Evolutionary conservation across 345 rosid genomes (phyloP).

Genomic region (Citrus reticulata): DNA sequence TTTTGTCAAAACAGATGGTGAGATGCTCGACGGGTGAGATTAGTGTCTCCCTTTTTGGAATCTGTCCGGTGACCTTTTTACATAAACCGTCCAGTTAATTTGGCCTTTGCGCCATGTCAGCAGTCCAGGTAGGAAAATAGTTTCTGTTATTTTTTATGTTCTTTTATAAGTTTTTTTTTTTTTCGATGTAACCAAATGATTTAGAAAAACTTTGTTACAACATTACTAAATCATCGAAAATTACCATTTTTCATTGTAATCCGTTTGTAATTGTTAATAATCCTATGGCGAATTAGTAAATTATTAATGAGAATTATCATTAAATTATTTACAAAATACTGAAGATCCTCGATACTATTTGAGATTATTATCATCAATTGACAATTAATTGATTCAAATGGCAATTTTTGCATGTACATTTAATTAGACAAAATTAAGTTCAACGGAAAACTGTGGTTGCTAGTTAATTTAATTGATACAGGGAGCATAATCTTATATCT

Average conservation of each 20-base stretch:
- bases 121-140: not conserved
- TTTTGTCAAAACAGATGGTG: not conserved
- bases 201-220: too few species aligned
- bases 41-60: not conserved
- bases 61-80: not conserved
- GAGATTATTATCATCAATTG: not conserved
- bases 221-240: too few species aligned
- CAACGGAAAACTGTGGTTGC: too few species aligned
- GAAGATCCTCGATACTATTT: not conserved
- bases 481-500: too few species aligned
- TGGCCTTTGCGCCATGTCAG: not conserved
- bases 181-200: too few species aligned
- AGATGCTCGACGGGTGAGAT: conserved; percentile 3
- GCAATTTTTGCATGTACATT: not conserved
- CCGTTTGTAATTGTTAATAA: not conserved
- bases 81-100: not conserved
- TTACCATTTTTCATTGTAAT: not conserved
- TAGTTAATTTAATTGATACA: too few species aligned
- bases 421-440: not conserved
- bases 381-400: not conserved
- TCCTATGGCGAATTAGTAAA: not conserved
- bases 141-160: not conserved
- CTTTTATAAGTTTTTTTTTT: not conserved
- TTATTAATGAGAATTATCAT: not conserved
- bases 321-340: not conserved